A percentile compares a stretch with the other conserved stretches of the same genome.
phyloP scores from a whole-genome alignment of 164 flowering plant species.

The Chloranthus sessilifolius region DNA sequence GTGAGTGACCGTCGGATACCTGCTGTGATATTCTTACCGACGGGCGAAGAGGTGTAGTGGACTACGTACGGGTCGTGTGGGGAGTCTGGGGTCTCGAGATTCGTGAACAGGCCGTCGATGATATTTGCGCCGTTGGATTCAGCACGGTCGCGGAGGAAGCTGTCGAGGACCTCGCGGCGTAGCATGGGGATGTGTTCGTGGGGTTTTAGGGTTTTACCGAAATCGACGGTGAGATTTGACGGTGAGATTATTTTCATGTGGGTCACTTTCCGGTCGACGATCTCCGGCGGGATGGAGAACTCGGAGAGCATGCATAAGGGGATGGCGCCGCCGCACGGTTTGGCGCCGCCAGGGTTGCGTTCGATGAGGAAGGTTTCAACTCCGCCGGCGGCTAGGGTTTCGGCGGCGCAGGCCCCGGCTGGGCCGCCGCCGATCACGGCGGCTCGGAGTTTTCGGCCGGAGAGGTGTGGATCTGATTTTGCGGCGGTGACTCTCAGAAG shows the following conservation, averaged over 20 bases:
- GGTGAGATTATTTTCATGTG: constrained; percentile 74
- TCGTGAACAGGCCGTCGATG: constrained; percentile 48
- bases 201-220: constrained; percentile 57
- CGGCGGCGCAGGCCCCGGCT: constrained; percentile 80
- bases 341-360: constrained; percentile 49
- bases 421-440: constrained; percentile 95
- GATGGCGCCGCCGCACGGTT: constrained; percentile 90
- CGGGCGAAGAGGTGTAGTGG: constrained; percentile 30
- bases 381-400: constrained; percentile 59
- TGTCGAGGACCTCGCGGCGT: constrained; percentile 73
- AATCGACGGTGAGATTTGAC: constrained; percentile 63
- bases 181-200: constrained; percentile 72
- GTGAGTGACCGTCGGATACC: constrained; percentile 22
- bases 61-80: constrained; percentile 38
- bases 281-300: constrained; percentile 60
- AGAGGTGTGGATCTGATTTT: constrained; percentile 10
- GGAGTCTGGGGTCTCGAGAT: constrained; percentile 38
- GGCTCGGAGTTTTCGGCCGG: constrained; percentile 54
- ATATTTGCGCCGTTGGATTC: constrained; percentile 47
- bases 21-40: not conserved
- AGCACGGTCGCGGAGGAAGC: constrained; percentile 70
- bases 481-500: constrained; percentile 9
- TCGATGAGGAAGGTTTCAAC: constrained; percentile 75
- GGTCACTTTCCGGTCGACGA: constrained; percentile 70
- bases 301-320: constrained; percentile 83